Conservation (phyloP, 2,329 filamentous ascomycete species). For the Corinectria fuckeliana region DNA sequence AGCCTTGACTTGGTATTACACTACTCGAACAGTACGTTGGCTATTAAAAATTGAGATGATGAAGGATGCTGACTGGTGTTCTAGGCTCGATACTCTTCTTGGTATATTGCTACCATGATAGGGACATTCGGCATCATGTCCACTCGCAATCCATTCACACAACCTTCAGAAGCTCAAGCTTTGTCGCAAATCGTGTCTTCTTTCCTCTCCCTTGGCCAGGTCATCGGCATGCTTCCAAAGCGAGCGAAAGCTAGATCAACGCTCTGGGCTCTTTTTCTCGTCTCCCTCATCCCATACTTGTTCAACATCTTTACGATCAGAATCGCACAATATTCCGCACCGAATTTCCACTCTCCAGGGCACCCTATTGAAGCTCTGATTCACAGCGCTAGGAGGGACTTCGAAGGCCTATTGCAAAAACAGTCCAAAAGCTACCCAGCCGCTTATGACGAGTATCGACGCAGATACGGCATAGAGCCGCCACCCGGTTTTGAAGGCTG, state of each 20-base stretch:
- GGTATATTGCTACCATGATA: constrained; percentile 38
- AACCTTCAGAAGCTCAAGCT: constrained; percentile 37
- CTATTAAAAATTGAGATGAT: fast-evolving
- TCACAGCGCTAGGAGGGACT: constrained; percentile 36
- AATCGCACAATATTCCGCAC: constrained; percentile 22
- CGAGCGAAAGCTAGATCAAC: constrained; percentile 32
- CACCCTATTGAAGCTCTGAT: constrained; percentile 48
- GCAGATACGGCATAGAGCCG: constrained; percentile 50
- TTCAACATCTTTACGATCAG: constrained; percentile 38
- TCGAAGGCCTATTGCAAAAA: constrained; percentile 39
- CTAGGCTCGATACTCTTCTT: constrained; percentile 43
- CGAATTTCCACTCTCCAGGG: constrained; percentile 7
- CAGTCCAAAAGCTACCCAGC: constrained; percentile 48
- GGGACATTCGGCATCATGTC: constrained; percentile 44
- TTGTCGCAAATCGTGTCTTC: constrained; percentile 39
- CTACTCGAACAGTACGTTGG: constrained; percentile 39
- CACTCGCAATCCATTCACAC: constrained; percentile 36
- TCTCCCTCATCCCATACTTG: constrained; percentile 42
- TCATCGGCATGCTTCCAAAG: constrained; percentile 41
- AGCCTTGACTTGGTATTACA: constrained; percentile 45
- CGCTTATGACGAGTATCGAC: constrained; percentile 50
- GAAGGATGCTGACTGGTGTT: neutral
- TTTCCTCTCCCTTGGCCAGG: constrained; percentile 41
- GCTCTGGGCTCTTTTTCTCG: constrained; percentile 42
- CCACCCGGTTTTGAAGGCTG: constrained; percentile 55